Evolutionary conservation across 139 green algal species (phyloP), one percentile per base, ranked within the genome.

Genomic region (Picochlorum sp.): DNA sequence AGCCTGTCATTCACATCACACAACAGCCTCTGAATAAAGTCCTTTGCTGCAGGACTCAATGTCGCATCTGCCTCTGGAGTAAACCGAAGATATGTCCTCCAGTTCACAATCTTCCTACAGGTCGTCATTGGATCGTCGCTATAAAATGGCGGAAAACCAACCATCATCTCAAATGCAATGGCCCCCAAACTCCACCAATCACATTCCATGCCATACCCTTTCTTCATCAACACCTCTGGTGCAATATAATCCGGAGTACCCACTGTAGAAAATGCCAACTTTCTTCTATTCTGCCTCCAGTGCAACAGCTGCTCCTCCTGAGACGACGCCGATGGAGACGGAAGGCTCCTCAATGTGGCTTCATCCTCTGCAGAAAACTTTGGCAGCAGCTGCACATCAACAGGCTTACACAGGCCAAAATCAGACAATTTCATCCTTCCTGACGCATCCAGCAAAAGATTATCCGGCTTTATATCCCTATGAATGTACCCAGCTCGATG

Each of bases 401-500:
- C 82, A 0, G 92, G 89, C 78, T 97, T 97, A 81, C 92, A 98
- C 24, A 98, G 77, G 37, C 92, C 92, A 86, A 98, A 98, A 77
- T 98, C 92, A n/a, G 66, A 85, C 45, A 98, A 85, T 82, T 97
- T 97, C 58, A 97, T 88, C 73, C 97, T 92, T 1, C 92, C 92
- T 6, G 78, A 38, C 1, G 62, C 58, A 44, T 89, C 86, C 24
- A 98, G 78, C 62, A 98, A 82, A 68, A 98, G 72, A 74, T 98
- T 98, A 79, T 98, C 92, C 1, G 92, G 92, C 72, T 98, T 98
- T 69, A 98, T 96, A 77, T 98, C 90, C 31, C 91, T 80, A 75
- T 98, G 92, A 30, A 98, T 97, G 81, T 96, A 97, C 56, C 82
- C 81, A 49, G 84, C 69, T 28, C 67, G 74, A 81, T 98, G 92